A percentile compares a stretch with the other conserved stretches of the same genome.
Evolutionary conservation across 2,329 filamentous ascomycete species (phyloP).

Genomic region (Aspergillus intermedius): DNA sequence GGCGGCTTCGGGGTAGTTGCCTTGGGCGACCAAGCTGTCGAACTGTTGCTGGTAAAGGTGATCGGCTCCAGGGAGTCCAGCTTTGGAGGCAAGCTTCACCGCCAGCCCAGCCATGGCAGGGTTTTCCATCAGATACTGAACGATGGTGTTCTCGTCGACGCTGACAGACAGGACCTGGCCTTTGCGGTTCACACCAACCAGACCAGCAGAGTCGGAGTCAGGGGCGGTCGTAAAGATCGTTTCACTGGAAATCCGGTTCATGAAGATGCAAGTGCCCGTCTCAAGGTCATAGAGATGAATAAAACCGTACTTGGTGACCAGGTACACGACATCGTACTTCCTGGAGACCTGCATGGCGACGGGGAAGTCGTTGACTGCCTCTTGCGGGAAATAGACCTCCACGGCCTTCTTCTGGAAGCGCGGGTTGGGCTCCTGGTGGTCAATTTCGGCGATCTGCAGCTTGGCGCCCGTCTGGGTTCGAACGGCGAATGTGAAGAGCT

Average conservation of each 20-base stretch:
- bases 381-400: slow-evolving; percentile 93
- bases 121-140: slow-evolving; percentile 93
- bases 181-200: slow-evolving; percentile 94
- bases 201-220: slow-evolving; percentile 76
- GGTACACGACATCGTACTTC: slow-evolving; percentile 93
- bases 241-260: slow-evolving; percentile 99
- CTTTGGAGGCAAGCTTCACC: slow-evolving; percentile 91
- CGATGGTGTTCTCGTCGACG: slow-evolving; percentile 83
- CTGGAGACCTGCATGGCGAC: slow-evolving; percentile 95
- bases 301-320: slow-evolving; percentile 98
- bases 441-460: slow-evolving; percentile 95
- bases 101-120: slow-evolving; percentile 89
- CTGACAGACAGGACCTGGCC: slow-evolving; percentile 93
- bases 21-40: slow-evolving; percentile 72
- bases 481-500: slow-evolving; percentile 94
- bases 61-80: slow-evolving; percentile 88
- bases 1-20: slow-evolving; percentile 80
- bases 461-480: slow-evolving; percentile 85
- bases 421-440: slow-evolving; percentile 83
- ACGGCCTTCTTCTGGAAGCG: slow-evolving; percentile 92
- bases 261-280: slow-evolving; percentile 91
- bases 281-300: slow-evolving; percentile 98
- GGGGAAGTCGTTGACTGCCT: slow-evolving; percentile 94
- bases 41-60: slow-evolving; percentile 90
- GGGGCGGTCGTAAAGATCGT: slow-evolving; percentile 93